Base-by-base conservation (phyloP, 129 eudicot genomes). In the Helichrysum umbraculigerum region DNA sequence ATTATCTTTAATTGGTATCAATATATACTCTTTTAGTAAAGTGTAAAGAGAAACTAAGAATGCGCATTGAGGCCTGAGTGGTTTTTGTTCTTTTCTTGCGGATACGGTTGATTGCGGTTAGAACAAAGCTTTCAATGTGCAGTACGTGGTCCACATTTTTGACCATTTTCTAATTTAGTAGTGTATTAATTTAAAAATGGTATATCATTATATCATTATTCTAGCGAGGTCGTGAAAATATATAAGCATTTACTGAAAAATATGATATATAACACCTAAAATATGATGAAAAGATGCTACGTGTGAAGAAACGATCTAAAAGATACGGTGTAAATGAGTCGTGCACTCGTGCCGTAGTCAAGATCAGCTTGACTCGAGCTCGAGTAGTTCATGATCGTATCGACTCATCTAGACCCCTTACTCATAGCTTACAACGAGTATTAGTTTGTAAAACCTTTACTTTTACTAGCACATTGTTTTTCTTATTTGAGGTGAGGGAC, bases 101-200 rank as follows among this genome's bases (percentile, higher is more conserved):
- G 74, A 72, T 65, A 73, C 74, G 83, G 83, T 73, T 79, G 21
- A 79, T 79, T 73, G 68, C 74, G 63, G 79, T 79, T 79, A 57
- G 74, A 79, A 79, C 41, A 65, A 64, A 79, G 83, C 83, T 79
- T 79, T 65, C 67, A 72, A 10, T 50, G 83, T n/a, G n/a, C n/a
- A n/a, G n/a, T n/a, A n/a, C n/a, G n/a, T 72, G 78, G 83, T 79
- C 83, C 83, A 79, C 78, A 17, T 79, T 72, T 78, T 79, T 72
- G 34, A 79, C 66, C 74, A 34, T 72, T 22, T 64, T 56, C 33
- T 54, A 39, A 61, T 72, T 72, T 72, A 3, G 51, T n/a, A n/a
- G n/a, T n/a, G n/a, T 44, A 16, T 11, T 10, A 11, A 3, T 44
- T 11, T 44, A 10, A 12, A 12, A 8, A 44, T 42, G 50, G 50